Evolutionary conservation across 176 grass and related monocot species (phyloP).

Genomic region (Bonia amplexicaulis): DNA sequence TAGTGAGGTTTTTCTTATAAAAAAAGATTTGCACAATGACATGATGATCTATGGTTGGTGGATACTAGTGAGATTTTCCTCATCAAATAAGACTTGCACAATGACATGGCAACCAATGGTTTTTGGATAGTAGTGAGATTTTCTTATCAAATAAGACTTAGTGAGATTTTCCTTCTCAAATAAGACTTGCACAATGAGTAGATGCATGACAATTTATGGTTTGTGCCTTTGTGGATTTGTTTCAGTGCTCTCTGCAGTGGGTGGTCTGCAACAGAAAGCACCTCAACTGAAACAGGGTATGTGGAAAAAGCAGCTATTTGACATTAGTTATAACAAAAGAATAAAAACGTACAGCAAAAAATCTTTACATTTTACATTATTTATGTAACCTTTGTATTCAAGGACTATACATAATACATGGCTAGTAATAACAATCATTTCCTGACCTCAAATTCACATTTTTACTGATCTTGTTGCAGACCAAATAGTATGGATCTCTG

Average conservation of each 20-base stretch:
- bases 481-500: conserved; percentile 36
- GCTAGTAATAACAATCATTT: not conserved
- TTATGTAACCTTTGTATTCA: not conserved
- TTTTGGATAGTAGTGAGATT: not conserved
- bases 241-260: conserved; percentile 47
- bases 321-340: not conserved
- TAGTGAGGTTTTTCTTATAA: not conserved
- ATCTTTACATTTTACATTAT: not conserved
- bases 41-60: no score
- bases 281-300: conserved; percentile 31
- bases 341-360: not conserved
- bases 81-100: no score
- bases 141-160: not conserved
- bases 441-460: not conserved
- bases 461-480: conserved; percentile 2
- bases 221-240: conserved; percentile 10
- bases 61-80: no score
- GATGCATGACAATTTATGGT: not conserved
- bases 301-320: not conserved
- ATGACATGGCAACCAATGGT: no score
- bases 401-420: not conserved
- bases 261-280: conserved; percentile 39
- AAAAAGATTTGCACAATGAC: not conserved
- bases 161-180: not conserved
- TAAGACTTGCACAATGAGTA: not conserved